A percentile compares a stretch with the other conserved stretches of the same genome.
These are phyloP conservation scores for Cladosporium sp. DNA, from an alignment of 2,329 filamentous ascomycete genomes.

Conservation along the genomic window DNA sequence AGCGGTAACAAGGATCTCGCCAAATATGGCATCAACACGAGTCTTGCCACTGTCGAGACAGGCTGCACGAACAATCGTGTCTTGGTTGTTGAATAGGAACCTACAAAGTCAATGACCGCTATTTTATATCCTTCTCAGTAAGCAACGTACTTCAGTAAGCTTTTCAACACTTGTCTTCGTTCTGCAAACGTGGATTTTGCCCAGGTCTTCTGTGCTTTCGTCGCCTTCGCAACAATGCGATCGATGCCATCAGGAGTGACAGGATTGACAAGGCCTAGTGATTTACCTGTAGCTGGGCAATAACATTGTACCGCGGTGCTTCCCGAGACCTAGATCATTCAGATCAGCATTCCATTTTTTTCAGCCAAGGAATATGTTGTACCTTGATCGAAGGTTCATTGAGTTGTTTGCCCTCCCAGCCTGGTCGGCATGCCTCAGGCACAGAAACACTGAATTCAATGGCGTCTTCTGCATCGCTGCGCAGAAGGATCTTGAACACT, in stretches of 20 bases:
- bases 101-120: constrained; percentile 25
- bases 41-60: constrained; percentile 96
- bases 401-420: constrained; percentile 54
- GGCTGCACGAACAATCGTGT: constrained; percentile 77
- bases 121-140: neutral
- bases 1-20: constrained; percentile 87
- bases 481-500: constrained; percentile 6
- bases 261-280: constrained; percentile 75
- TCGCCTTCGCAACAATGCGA: constrained; percentile 67
- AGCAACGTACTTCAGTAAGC: constrained; percentile 60
- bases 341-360: neutral
- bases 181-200: constrained; percentile 70
- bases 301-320: constrained; percentile 75
- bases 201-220: constrained; percentile 73
- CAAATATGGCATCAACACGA: constrained; percentile 86
- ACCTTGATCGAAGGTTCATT: constrained; percentile 58
- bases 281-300: constrained; percentile 80
- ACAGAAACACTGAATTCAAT: constrained; percentile 38
- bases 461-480: constrained; percentile 14
- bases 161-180: constrained; percentile 72
- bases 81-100: constrained; percentile 83
- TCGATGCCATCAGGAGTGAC: constrained; percentile 75
- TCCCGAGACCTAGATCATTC: constrained; percentile 41
- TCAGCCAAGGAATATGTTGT: neutral
- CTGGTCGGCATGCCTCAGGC: constrained; percentile 56